Evolutionary conservation across 2,329 filamentous ascomycete species (phyloP), one percentile per base, ranked within the genome.

Genomic region (Colletotrichum sidae): DNA sequence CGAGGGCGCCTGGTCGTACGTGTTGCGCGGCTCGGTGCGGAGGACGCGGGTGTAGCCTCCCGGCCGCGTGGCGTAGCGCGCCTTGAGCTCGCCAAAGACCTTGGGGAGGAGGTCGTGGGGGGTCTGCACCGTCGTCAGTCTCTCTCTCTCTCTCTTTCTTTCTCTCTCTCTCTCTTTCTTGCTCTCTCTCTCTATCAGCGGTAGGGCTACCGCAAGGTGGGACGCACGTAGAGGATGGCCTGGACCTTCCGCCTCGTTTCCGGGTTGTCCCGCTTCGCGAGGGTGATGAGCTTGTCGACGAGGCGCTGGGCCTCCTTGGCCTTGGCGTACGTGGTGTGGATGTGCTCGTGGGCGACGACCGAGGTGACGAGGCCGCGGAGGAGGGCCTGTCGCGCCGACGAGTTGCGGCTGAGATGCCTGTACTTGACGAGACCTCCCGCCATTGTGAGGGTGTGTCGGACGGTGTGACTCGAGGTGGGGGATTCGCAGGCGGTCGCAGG

Each of bases 41-140:
- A 97, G 88, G 10, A 99, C 92, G 47, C 96, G 92, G 15, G 96
- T 99, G 84, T 98, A 99, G 60, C 96, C 96, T 68, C 96, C 96
- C 1, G 92, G 92, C 53, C 96, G 89, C 58, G 84, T 75, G 50
- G 85, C 81, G 80, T 98, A 99, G 72, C 96, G 92, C 76, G 89
- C 82, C 71, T 91, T 87, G 68, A 99, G 88, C 70, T 90, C 86
- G 60, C 91, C 92, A 79, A 98, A 97, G 71, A 99, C 88, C 80
- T 97, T 98, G 60, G 92, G 92, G 61, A 98, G 79, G 69, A 92
- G 83, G 52, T 86, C 76, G 67, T 90, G 81, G 17, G 91, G 91
- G 74, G 85, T 89, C 92, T 93, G 70, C 15, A 34, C 33, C 33
- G 9, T 49, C 25, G 42, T 34, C 9, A 39, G 47, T 13, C n/a